Evolutionary conservation across 1,139 yeast genomes (phyloP), one percentile per base, ranked within the genome.

Genomic region (Scheffersomyces quercinus): DNA sequence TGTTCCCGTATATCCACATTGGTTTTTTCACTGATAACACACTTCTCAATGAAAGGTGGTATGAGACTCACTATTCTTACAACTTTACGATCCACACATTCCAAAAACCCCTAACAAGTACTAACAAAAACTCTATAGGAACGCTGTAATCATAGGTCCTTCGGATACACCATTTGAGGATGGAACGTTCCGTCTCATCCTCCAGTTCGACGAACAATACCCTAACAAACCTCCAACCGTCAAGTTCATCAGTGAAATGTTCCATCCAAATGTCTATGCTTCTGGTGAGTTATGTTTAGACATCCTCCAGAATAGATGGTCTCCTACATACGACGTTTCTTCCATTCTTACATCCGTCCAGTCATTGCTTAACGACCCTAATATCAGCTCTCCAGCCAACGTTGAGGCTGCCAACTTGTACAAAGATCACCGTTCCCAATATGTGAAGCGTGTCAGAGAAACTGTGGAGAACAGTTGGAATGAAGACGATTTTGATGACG

Each of bases 311-410:
- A 95, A 93, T 69, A 77, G 98, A 60, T 93, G 99, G 99, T 87
- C 96, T 16, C 99, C 99, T 12, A 95, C 99, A 0, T 95, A 93
- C 61, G 99, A 95, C 60, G 99, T 93, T 35, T 91, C 97, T n/a
- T 90, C 97, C 28, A 93, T 93, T 44, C 73, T 93, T 55, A 93
- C 99, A 1, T 88, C 97, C 33, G 79, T 86, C 45, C 95, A 85
- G 63, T 84, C 95, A 48, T 77, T 93, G 49, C 73, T 93, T 53
- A 93, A 93, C 64, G 99, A 93, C 62, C 99, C 99, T 9, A 93
- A 93, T 64, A 95, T 93, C 44, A 83, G 90, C 44, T 88, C 96
- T 26, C 99, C 99, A 3, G 99, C 99, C 1, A 95, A 93, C 58
- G 98, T 89, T 6, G 99, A 95, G 65, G 99, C 99, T 3, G 97